These are phyloP conservation scores for Ophiostoma novo-ulmi DNA, from an alignment of 2,329 filamentous ascomycete species.

Conservation along the genomic window DNA sequence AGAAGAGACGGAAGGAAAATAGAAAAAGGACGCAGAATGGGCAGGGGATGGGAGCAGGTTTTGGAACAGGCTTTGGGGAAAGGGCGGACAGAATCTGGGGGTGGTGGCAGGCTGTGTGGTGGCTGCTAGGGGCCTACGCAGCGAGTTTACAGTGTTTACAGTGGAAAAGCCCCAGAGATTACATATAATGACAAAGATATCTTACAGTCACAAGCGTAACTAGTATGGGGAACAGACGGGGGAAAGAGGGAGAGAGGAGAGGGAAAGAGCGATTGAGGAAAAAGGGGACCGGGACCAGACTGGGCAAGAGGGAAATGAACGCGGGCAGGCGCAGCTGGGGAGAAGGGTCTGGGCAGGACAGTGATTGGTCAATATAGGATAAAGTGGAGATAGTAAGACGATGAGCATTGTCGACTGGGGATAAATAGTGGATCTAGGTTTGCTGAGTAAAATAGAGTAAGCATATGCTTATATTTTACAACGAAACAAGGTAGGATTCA, in stretches of 20 bases:
- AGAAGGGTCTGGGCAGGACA: slow-evolving; percentile 9
- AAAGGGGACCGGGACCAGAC: not conserved
- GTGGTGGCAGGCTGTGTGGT: not conserved
- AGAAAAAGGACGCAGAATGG: not conserved
- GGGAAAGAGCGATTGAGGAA: not conserved
- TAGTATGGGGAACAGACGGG: not conserved
- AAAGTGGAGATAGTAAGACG: not conserved
- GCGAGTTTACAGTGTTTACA: slow-evolving; percentile 1
- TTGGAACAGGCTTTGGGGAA: not conserved
- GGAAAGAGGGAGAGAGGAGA: not conserved
- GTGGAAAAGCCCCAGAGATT: not conserved
- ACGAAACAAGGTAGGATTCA: not conserved
- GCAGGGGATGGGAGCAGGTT: not conserved
- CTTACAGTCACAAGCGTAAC: not conserved
- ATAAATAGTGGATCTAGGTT: not conserved
- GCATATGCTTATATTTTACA: not conserved
- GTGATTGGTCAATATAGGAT: not conserved
- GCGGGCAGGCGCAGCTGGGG: not conserved
- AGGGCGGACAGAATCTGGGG: slow-evolving; percentile 1
- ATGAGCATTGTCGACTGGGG: not conserved
- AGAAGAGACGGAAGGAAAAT: not conserved
- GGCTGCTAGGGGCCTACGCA: not conserved
- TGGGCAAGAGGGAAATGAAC: slow-evolving; percentile 5
- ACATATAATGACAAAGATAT: not conserved
- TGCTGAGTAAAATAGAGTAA: not conserved